Evolutionary conservation across 495 filamentous ascomycete genomes (phyloP).

Genomic region (Aspergillus carlsbadensis): DNA sequence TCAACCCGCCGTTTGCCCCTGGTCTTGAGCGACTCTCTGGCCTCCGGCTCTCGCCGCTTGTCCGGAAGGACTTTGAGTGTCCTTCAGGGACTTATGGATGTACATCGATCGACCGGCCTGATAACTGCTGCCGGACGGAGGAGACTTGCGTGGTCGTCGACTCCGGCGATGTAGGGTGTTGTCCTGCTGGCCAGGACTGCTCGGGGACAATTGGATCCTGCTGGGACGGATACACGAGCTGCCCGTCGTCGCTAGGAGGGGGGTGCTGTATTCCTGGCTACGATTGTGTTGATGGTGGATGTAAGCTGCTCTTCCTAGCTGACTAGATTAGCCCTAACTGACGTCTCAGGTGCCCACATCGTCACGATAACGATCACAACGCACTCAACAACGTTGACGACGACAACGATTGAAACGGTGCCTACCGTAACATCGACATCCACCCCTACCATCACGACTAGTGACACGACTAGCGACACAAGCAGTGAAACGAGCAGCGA

Average conservation of each 20-base stretch:
- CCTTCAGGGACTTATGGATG: slow-evolving; percentile 69
- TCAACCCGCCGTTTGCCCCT: slow-evolving; percentile 40
- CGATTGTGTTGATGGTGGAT: slow-evolving; percentile 75
- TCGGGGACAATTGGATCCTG: slow-evolving; percentile 63
- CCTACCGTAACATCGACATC: slow-evolving; percentile 29
- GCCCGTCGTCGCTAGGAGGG: slow-evolving; percentile 67
- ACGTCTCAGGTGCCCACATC: slow-evolving; percentile 38
- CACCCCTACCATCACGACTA: slow-evolving; percentile 25
- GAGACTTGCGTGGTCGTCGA: slow-evolving; percentile 69
- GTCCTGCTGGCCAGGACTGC: slow-evolving; percentile 70
- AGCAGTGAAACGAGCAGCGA: neutral
- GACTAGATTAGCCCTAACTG: slow-evolving; percentile 5
- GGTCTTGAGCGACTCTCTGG: slow-evolving; percentile 20
- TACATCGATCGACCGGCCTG: slow-evolving; percentile 63
- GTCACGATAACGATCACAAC: slow-evolving; percentile 48
- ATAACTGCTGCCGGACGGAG: slow-evolving; percentile 71
- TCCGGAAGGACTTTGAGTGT: slow-evolving; percentile 64
- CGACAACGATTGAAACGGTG: slow-evolving; percentile 40
- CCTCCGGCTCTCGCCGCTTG: slow-evolving; percentile 23
- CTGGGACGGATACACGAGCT: slow-evolving; percentile 61
- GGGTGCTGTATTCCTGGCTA: slow-evolving; percentile 87
- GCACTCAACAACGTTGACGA: slow-evolving; percentile 41
- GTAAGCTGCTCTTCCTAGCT: slow-evolving; percentile 48
- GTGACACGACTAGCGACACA: slow-evolving; percentile 13
- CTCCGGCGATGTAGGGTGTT: slow-evolving; percentile 80